phyloP scores from a whole-genome alignment of 164 flowering plant species.

The Magnolia officinalis region DNA sequence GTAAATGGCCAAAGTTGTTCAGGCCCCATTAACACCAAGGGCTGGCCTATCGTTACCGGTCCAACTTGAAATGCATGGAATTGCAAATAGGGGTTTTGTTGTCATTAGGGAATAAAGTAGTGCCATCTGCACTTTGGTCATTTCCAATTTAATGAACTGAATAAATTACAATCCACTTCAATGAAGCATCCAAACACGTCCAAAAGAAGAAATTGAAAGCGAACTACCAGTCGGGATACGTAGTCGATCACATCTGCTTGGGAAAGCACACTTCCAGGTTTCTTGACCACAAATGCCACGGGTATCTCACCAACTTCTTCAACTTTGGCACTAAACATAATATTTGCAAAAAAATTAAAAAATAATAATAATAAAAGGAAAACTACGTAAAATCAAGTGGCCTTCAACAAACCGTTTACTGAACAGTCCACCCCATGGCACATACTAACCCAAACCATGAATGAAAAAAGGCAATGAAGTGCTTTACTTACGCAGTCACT shows the following conservation, averaged over 20 bases:
- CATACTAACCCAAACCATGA: not conserved
- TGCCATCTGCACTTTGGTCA: not conserved
- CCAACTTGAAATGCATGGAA: not conserved
- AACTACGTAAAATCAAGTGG: not conserved
- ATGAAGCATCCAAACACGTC: not conserved
- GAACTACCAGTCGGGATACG: slow-evolving; percentile 40
- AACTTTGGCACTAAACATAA: slow-evolving; percentile 29
- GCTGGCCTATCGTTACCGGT: not conserved
- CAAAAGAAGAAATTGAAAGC: not conserved
- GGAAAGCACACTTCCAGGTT: slow-evolving; percentile 39
- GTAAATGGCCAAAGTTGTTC: not conserved
- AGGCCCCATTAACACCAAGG: not conserved
- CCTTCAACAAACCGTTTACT: not conserved
- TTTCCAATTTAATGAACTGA: not conserved
- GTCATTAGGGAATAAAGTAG: not conserved
- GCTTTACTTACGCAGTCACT: slow-evolving; percentile 49
- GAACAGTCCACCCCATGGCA: not conserved
- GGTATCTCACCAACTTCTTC: slow-evolving; percentile 70
- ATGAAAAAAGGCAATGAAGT: not conserved
- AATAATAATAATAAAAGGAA: not conserved
- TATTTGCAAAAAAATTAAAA: not conserved
- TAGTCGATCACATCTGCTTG: slow-evolving; percentile 39
- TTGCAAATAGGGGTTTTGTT: not conserved
- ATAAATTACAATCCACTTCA: not conserved
- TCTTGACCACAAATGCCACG: slow-evolving; percentile 60